Conservation (phyloP, 2,329 filamentous ascomycete genomes). For the Curvularia hawaiiensis region DNA sequence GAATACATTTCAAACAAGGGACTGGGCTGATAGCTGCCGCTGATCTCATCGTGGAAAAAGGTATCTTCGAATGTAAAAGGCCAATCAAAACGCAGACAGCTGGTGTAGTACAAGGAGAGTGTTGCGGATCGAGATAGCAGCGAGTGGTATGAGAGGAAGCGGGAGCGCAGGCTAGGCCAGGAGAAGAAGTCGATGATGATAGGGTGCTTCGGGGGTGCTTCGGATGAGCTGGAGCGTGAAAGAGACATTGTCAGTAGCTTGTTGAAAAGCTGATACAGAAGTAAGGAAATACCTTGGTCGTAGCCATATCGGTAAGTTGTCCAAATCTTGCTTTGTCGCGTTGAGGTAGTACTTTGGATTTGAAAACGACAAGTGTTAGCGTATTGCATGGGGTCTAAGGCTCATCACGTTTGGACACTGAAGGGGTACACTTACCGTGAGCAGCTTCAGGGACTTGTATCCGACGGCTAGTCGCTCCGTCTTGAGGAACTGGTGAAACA, state of each 20-base stretch:
- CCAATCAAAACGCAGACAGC: not conserved
- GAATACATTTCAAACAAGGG: not conserved
- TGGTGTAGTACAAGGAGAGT: not conserved
- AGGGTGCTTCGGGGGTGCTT: not conserved
- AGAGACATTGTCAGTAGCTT: not conserved
- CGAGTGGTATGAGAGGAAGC: not conserved
- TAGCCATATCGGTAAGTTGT: not conserved
- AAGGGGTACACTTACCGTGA: not conserved
- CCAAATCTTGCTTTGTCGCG: not conserved
- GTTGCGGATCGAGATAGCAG: not conserved
- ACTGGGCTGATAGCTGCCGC: not conserved
- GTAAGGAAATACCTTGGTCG: not conserved
- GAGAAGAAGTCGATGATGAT: not conserved
- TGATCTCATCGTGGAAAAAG: not conserved
- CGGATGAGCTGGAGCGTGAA: not conserved
- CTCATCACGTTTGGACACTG: too few relatives aligned
- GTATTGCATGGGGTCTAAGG: too few relatives aligned
- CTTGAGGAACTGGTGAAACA: not conserved
- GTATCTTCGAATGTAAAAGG: not conserved
- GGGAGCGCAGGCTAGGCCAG: not conserved
- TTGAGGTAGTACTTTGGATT: not conserved
- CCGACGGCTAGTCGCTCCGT: not conserved
- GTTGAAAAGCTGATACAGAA: not conserved
- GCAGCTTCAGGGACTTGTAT: not conserved
- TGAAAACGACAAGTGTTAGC: not conserved